Base-by-base conservation (phyloP, 2,329 filamentous ascomycete genomes). In the Chrysoporthe austroafricana region DNA sequence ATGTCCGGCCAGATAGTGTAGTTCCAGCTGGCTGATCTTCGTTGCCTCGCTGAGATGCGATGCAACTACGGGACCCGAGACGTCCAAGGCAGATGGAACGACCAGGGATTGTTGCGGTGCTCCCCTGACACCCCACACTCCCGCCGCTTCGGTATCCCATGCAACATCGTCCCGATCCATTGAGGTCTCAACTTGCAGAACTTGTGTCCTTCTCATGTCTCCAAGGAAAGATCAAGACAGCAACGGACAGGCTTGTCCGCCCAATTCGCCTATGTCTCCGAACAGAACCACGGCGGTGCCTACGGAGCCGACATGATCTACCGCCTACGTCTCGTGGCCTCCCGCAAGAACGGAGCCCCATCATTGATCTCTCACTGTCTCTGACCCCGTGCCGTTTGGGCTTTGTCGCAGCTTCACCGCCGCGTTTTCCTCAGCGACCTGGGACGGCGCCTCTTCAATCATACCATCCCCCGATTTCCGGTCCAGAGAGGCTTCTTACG, bases 381-480 rank as follows among this genome's bases (percentile, higher is more conserved):
- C 50, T n/a, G 52, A 56, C 62, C 50, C 62, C 62, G 50, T 63
- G 26, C 16, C 50, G 62, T 63, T 63, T 63, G 48, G 48, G 48
- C 36, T 44, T 56, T 63, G 62, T 63, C 62, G 62, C 62, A 63
- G 62, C 52, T 50, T 56, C 48, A 56, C 62, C 50, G 62, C 50
- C 48, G 62, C 21, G 21, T n/a, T 11, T 26, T 42, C 16, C 39
- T n/a, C 50, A 14, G 21, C 50, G 39, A 56, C 39, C 50, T 42
- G 21, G 11, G 36, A 54, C 50, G 50, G 16, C 62, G 36, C 36
- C 50, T 44, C 21, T 44, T 56, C 39, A 43, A 56, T 14, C 36
- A 57, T 6, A 43, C 36, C 62, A 26, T 39, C 36, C 39, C 57
- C 39, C 50, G 44, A 43, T 9, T 54, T 34, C 61, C 43, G 54